Evolutionary conservation across 192 early-diverging fungal genomes (phyloP).

Genomic region (Paraglomus occultum): DNA sequence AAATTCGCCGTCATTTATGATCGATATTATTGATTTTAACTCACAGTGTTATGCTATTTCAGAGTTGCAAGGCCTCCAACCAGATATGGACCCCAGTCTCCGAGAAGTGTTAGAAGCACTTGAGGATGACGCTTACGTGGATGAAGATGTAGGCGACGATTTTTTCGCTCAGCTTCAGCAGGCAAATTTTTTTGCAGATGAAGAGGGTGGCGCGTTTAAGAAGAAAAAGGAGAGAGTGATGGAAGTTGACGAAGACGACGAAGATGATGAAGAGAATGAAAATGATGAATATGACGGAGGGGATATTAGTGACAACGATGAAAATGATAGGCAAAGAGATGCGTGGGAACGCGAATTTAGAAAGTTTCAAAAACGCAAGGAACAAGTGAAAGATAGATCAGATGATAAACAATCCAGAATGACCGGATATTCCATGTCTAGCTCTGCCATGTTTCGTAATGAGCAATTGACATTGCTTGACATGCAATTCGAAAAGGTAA

Average conservation of each 20-base stretch:
- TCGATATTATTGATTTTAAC: neutral
- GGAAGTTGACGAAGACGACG: conserved; percentile 41
- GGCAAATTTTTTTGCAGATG: conserved; percentile 26
- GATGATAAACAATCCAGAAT: conserved; percentile 48
- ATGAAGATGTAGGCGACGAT: conserved; percentile 75
- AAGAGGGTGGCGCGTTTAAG: neutral
- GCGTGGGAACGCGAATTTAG: conserved; percentile 57
- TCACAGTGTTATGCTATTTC: neutral
- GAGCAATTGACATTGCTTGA: conserved; percentile 86
- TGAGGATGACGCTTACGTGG: conserved; percentile 88
- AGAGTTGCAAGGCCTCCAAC: conserved; percentile 52
- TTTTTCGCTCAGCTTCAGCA: conserved; percentile 76
- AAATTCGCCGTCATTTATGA: neutral
- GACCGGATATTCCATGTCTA: conserved; percentile 82
- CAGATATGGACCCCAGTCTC: conserved; percentile 77
- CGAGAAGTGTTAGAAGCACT: conserved; percentile 91
- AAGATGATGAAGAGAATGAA: conserved; percentile 48
- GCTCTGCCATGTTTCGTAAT: conserved; percentile 92
- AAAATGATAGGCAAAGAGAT: conserved; percentile 46
- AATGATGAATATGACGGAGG: conserved; percentile 57
- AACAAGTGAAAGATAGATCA: conserved; percentile 44
- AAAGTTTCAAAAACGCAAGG: conserved; percentile 52
- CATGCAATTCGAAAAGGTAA: conserved; percentile 87
- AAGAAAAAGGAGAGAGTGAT: conserved; percentile 39
- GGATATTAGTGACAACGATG: conserved; percentile 43